Conservation (phyloP, 2,329 filamentous ascomycete species). For the Penicillium sp. region DNA sequence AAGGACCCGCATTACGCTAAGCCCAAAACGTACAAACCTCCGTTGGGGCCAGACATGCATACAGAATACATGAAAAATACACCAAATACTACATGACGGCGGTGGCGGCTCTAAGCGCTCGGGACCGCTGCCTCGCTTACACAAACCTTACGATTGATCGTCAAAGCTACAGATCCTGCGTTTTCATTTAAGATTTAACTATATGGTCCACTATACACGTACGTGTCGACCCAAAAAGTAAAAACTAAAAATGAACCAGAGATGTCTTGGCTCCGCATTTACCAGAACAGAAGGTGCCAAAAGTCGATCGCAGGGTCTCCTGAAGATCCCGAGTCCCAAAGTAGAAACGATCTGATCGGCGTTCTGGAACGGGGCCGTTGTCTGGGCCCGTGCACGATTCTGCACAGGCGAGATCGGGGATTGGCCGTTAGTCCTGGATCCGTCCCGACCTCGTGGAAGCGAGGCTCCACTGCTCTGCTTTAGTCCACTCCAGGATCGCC, state of each 20-base stretch:
- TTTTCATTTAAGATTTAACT: not conserved
- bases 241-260: too few species aligned
- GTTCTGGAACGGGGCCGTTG: constrained; percentile 24
- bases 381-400: constrained; percentile 19
- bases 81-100: constrained; percentile 4
- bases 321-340: constrained; percentile 15
- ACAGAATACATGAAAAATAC: not conserved
- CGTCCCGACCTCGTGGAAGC: constrained; percentile 27
- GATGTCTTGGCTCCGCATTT: not conserved
- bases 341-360: constrained; percentile 21
- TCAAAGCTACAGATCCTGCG: not conserved
- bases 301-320: constrained; percentile 14
- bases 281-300: constrained; percentile 4
- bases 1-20: constrained; percentile 10
- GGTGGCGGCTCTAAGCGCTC: constrained; percentile 23
- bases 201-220: not conserved
- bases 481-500: constrained; percentile 17
- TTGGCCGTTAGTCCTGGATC: constrained; percentile 20
- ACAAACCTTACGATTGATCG: constrained; percentile 8
- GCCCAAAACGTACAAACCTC: constrained; percentile 11
- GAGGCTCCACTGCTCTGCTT: constrained; percentile 20
- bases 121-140: constrained; percentile 22
- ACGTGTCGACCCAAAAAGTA: not conserved
- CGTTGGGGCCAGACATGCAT: constrained; percentile 13
- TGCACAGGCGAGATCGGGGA: constrained; percentile 14